These are phyloP conservation scores for Cryptosporidium canis DNA, from an alignment of 169 alveolate genomes.

Conservation along the genomic window DNA sequence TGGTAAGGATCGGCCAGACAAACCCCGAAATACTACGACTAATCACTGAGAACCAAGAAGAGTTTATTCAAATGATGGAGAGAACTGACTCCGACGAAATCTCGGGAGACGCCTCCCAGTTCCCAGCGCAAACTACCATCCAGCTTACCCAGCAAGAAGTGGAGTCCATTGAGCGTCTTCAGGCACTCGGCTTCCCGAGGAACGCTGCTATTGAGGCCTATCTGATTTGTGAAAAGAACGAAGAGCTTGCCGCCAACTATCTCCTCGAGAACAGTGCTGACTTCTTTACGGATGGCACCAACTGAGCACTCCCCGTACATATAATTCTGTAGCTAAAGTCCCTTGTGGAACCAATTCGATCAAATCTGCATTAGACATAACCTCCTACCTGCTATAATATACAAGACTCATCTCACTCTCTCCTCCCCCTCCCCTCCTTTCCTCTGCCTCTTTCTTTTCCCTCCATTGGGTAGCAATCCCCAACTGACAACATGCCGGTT, in stretches of 20 bases:
- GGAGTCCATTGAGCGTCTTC: conserved; percentile 88
- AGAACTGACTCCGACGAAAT: conserved; percentile 67
- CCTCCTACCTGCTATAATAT: background rate
- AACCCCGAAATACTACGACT: conserved; percentile 87
- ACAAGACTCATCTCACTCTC: background rate
- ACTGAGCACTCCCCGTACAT: background rate
- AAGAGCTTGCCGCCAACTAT: conserved; percentile 91
- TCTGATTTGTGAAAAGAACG: conserved; percentile 95
- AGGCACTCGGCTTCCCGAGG: conserved; percentile 91
- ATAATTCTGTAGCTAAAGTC: background rate
- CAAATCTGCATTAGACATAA: background rate
- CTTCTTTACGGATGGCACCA: conserved; percentile 72
- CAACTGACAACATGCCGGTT: background rate
- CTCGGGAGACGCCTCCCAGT: conserved; percentile 15
- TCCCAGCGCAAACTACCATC: conserved; percentile 74
- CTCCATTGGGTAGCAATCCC: too few species aligned
- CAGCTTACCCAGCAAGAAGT: conserved; percentile 91
- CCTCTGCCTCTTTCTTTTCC: background rate
- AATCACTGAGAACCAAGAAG: conserved; percentile 87
- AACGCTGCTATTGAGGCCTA: conserved; percentile 94
- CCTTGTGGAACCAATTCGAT: background rate
- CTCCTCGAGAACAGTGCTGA: conserved; percentile 85
- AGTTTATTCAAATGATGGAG: conserved; percentile 82
- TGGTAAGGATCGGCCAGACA: conserved; percentile 84
- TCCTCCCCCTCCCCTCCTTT: background rate